Evolutionary conservation across 2,329 filamentous ascomycete genomes (phyloP).

Genomic region (Leptographium galeiforme): DNA sequence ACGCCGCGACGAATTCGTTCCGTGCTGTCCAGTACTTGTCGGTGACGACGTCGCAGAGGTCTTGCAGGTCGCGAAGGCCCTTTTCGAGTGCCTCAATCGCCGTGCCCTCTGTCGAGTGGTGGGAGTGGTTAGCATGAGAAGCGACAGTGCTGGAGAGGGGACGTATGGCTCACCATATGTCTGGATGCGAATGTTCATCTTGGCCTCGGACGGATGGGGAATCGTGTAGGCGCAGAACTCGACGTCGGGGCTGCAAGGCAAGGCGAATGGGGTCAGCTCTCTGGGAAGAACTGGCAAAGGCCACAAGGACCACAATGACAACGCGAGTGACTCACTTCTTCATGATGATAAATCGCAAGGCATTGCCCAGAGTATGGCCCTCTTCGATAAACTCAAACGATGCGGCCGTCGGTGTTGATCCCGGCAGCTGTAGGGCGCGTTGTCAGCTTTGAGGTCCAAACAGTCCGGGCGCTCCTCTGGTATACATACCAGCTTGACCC

Average conservation of each 20-base stretch:
- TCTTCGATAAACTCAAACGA: conserved; percentile 92
- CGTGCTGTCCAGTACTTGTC: conserved; percentile 69
- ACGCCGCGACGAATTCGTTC: conserved; percentile 35
- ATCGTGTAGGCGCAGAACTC: conserved; percentile 98
- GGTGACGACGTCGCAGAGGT: conserved; percentile 85
- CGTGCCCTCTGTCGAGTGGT: conserved; percentile 46
- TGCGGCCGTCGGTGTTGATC: conserved; percentile 73
- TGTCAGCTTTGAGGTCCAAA: background rate
- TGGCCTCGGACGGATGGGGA: conserved; percentile 85
- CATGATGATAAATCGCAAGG: conserved; percentile 89
- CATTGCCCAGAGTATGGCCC: conserved; percentile 91
- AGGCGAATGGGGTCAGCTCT: background rate
- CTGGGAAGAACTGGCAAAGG: background rate
- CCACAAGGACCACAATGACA: background rate
- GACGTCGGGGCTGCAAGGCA: conserved; percentile 64
- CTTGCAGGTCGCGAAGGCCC: conserved; percentile 75
- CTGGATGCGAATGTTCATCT: conserved; percentile 96
- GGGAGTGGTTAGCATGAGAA: conserved; percentile 2
- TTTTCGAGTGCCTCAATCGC: conserved; percentile 82
- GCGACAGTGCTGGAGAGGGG: background rate
- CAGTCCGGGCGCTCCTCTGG: background rate
- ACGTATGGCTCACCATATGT: conserved; percentile 62
- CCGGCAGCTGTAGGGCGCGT: conserved; percentile 50
- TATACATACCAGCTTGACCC: conserved; percentile 46
- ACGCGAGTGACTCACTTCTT: conserved; percentile 60